These are phyloP conservation scores for Lepidium africanum DNA, from an alignment of 345 rosid species.

Conservation along the genomic window DNA sequence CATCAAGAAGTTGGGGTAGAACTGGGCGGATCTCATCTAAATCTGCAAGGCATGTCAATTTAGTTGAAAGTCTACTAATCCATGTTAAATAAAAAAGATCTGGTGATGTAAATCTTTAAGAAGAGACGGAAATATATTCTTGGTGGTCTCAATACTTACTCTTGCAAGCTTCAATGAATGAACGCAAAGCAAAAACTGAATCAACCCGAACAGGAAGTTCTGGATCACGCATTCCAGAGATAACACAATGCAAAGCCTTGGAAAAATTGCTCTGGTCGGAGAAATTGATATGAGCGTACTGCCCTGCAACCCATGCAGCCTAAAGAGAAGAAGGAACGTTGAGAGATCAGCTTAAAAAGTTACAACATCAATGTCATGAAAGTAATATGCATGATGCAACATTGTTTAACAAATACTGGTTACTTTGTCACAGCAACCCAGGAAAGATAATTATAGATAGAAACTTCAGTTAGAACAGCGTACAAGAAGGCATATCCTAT, in stretches of 20 bases:
- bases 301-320: slow-evolving; percentile 99
- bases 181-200: slow-evolving; percentile 92
- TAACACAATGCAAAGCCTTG: slow-evolving; percentile 79
- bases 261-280: slow-evolving; percentile 77
- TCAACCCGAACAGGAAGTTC: slow-evolving; percentile 99
- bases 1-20: slow-evolving; percentile 94
- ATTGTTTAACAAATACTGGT: neutral
- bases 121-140: neutral
- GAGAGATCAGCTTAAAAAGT: neutral
- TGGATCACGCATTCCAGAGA: slow-evolving; percentile 84
- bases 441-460: neutral
- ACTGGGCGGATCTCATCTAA: slow-evolving; percentile 92
- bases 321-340: slow-evolving; percentile 24
- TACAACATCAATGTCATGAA: neutral
- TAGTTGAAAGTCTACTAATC: neutral
- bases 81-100: neutral
- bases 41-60: slow-evolving; percentile 44
- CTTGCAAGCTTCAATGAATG: slow-evolving; percentile 90
- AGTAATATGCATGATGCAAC: slow-evolving; percentile 9
- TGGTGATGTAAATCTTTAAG: neutral
- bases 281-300: slow-evolving; percentile 80
- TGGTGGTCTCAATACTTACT: slow-evolving; percentile 33
- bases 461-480: neutral
- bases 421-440: neutral
- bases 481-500: slow-evolving; percentile 8